Base-by-base conservation (phyloP, 2,329 filamentous ascomycete species). In the Arthrinium puccinioides region DNA sequence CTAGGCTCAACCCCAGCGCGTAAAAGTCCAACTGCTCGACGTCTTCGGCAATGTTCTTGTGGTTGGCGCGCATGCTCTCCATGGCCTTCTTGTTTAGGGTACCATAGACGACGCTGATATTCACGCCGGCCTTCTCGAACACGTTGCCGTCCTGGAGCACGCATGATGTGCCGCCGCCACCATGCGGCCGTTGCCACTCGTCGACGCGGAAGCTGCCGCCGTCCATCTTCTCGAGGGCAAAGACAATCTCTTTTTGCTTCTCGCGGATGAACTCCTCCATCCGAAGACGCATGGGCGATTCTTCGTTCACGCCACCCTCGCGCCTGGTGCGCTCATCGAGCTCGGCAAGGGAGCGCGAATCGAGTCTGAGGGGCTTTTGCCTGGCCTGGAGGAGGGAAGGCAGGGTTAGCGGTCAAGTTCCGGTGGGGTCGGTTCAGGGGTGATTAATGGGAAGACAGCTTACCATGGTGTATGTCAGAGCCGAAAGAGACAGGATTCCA, bases 221-320 rank as follows among this genome's bases (percentile, higher is more conserved):
- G 55, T 97, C 92, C 29, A 97, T 70, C 50, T 79, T 74, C 59
- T 94, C 84, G 16, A 98, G 75, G 40, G 83, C 87, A 39, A 76
- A 69, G 20, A 97, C 84, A 41, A 98, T 98, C 44, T 83, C 76
- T 52, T 86, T 76, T 57, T 98, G 92, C 53, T 97, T 87, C 51
- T 88, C 78, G 61, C 92, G 92, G 62, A 97, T 94, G 59, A 97
- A 85, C 53, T 86, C 79, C 64, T 98, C 92, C 92, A 98, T 97
- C 45, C 90, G 87, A 40, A 98, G 74, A 38, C 92, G 88, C 90
- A 98, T 97, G 2, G 92, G 89, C 11, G 90, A 96, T 51, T 80
- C 70, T 40, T 81, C 74, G 32, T 72, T 82, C 34, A 97, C 74
- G 45, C 79, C 78, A 39, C 78, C 74, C 59, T 92, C 84, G 44